These are phyloP conservation scores for Pestalotiopsis sp. DNA, from an alignment of 2,329 filamentous ascomycete species.

Conservation along the genomic window DNA sequence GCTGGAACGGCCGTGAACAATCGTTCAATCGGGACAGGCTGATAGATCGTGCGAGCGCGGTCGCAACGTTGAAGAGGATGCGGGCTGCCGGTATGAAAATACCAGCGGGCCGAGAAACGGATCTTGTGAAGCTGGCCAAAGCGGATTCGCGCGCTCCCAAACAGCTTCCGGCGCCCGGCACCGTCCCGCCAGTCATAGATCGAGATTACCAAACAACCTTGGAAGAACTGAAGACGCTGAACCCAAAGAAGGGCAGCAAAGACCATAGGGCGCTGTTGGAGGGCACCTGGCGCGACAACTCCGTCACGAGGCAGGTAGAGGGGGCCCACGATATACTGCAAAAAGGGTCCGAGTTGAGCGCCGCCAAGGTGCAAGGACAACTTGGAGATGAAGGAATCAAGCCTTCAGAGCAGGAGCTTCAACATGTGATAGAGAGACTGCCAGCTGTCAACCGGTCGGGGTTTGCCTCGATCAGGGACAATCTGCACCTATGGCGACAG, in stretches of 20 bases:
- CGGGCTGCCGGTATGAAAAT: slow-evolving; percentile 37
- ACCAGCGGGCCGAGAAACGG: slow-evolving; percentile 45
- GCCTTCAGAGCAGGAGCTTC: slow-evolving; percentile 22
- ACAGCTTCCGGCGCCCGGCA: slow-evolving; percentile 14
- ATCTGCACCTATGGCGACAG: slow-evolving; percentile 50
- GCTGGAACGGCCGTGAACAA: slow-evolving; percentile 29
- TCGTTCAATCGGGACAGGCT: slow-evolving; percentile 41
- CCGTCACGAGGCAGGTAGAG: slow-evolving; percentile 18
- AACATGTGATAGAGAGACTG: slow-evolving; percentile 15
- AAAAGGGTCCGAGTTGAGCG: slow-evolving; percentile 13
- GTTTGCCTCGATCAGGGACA: slow-evolving; percentile 48
- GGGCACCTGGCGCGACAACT: slow-evolving; percentile 21
- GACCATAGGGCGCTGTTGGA: not conserved
- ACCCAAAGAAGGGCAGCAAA: not conserved
- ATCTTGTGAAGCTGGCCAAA: slow-evolving; percentile 36
- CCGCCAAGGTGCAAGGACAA: slow-evolving; percentile 14
- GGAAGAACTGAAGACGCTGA: slow-evolving; percentile 21
- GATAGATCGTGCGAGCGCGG: slow-evolving; percentile 48
- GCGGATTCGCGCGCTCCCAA: slow-evolving; percentile 35
- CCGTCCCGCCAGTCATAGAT: slow-evolving; percentile 14
- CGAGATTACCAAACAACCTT: slow-evolving; percentile 28
- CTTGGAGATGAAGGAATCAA: slow-evolving; percentile 25
- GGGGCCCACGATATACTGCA: slow-evolving; percentile 4
- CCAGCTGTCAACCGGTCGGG: slow-evolving; percentile 34
- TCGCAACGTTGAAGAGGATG: slow-evolving; percentile 47